Evolutionary conservation across 768 basidiomycete species (phyloP), one percentile per base, ranked within the genome.

Genomic region (Leccinum imitatum): DNA sequence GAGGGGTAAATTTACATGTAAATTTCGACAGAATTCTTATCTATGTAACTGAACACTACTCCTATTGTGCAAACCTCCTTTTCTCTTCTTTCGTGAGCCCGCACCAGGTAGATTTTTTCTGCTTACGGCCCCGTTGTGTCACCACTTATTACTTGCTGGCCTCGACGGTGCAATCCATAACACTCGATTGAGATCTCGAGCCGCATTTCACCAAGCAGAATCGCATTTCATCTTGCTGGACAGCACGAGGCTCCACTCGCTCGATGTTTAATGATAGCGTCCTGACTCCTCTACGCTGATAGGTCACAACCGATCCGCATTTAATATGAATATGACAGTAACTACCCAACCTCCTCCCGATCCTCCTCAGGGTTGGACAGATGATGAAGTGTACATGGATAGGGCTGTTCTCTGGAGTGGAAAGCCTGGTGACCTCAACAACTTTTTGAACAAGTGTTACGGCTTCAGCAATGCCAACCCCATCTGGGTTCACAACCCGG

Each of bases 291-390:
- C 8, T n/a, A n/a, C 3, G 19, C 10, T 46, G 44, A 46, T 6
- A 46, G 44, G 19, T 21, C 10, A 19, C 19, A 46, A 11, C 19
- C 8, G n/a, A 46, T 19, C 44, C 10, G 44, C 19, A 46, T 46
- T 13, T 19, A 11, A 46, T 46, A 46, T 46, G 44, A 11, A 46
- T 46, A 46, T 46, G 44, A 19, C 11, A 13, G 44, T 4, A 3
- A 44, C 44, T 6, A 44, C 14, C 37, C 14, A 37, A 37, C 35
- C 35, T 37, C 35, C 6, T 37, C 37, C 15, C 37, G 37, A 37
- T 21, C 30, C 23, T 37, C 61, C 50, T 35, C 17, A 17, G 15
- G 50, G 59, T 15, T 61, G 60, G 59, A 50, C 59, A 3, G 15
- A 54, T n/a, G 14, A 52, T 14, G 53, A 50, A 31, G 23, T 11